Conservation (phyloP, 495 filamentous ascomycete genomes). For the Penicillium atrosanguineum region DNA sequence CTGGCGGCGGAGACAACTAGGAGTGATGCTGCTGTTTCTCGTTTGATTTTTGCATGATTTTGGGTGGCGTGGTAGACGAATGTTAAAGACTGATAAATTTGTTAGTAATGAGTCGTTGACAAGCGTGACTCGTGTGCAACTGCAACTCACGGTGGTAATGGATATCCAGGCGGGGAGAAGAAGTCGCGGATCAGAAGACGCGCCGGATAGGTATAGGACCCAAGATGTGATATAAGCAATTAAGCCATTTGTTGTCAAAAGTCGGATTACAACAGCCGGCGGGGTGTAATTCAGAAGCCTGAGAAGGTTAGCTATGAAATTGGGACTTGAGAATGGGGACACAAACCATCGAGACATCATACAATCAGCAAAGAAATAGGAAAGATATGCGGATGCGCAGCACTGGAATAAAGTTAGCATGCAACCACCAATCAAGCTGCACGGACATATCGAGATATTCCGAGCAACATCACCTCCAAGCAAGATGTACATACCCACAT, state of each 20-base stretch:
- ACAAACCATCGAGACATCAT: constrained; percentile 88
- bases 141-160: constrained; percentile 65
- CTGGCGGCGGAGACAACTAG: constrained; percentile 72
- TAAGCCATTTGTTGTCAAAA: constrained; percentile 72
- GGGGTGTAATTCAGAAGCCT: constrained; percentile 89
- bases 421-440: background rate
- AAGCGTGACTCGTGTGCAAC: background rate
- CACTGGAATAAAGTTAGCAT: constrained; percentile 50
- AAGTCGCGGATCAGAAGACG: constrained; percentile 69
- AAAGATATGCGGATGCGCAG: constrained; percentile 77
- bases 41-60: constrained; percentile 76
- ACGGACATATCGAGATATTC: background rate
- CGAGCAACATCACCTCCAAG: background rate
- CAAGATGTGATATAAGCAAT: constrained; percentile 81
- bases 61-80: constrained; percentile 78
- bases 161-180: constrained; percentile 85
- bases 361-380: constrained; percentile 87
- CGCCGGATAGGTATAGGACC: constrained; percentile 73
- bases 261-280: constrained; percentile 76
- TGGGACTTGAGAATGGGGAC: background rate
- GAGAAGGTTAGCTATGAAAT: background rate
- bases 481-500: constrained; percentile 68
- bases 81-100: constrained; percentile 59
- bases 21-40: constrained; percentile 76
- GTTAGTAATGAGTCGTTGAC: background rate